Evolutionary conservation across 371 early-diverging fungal species (phyloP), one percentile per base, ranked within the genome.

Genomic region (Cokeromyces recurvatus): DNA sequence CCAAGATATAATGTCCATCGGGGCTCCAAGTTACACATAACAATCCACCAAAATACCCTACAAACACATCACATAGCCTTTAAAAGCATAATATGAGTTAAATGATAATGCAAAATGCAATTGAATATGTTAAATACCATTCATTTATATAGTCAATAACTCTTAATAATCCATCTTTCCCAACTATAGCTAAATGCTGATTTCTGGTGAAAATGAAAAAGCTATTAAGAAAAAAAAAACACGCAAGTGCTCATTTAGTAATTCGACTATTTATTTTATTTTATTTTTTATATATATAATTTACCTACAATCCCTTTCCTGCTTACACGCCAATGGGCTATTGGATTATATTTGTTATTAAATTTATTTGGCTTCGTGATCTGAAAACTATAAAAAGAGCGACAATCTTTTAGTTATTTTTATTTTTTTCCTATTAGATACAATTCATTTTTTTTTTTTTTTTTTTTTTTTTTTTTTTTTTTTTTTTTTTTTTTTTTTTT

Each of bases 1-100:
- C 89, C 38, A 95, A 66, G 21, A 98, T 68, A 54, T 89, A 94
- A 55, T 81, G 85, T 22, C 86, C 88, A 62, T 95, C 94, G 2
- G 87, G 85, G 46, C 91, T 87, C 94, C 94, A 98, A 12, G 84
- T 79, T 12, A 91, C 84, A 55, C 92, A 91, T 12, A 72, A 69
- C 16, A 95, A 47, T 0, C 86, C 84, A 22, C 92, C 94, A 69
- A 86, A 95, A 56, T 89, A 94, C 19, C 84, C 66, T 37, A 51
- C 53, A 57, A 79, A 90, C 0, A 83, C 79, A 59, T 91, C 91
- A 29, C 73, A 53, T n/a, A 92, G 59, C 37, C 71, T 81, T 15
- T 37, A 22, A 35, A n/a, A 38, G 4, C 19, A 5, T 22, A 5
- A 8, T 29, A 11, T 29, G 29, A 29, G 11, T 29, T 29, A 29